Evolutionary conservation across 192 early-diverging fungal species (phyloP).

Genomic region (Spinellus fusiger): DNA sequence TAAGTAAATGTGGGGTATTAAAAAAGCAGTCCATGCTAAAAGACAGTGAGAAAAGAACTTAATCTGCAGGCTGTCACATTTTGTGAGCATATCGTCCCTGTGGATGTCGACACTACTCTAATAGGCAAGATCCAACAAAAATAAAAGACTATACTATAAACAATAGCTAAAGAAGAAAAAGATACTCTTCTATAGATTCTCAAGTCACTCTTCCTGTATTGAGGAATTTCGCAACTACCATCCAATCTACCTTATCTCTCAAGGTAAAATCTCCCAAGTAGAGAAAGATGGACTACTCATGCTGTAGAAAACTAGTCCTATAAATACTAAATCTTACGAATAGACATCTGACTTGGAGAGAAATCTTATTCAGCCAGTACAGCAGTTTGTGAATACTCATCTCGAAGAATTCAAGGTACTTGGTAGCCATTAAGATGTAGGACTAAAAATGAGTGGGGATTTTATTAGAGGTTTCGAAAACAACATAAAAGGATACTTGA

Average conservation of each 20-base stretch:
- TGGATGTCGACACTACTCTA: slow-evolving; percentile 7
- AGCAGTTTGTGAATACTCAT: slow-evolving; percentile 54
- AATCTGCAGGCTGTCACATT: slow-evolving; percentile 6
- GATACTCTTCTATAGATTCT: slow-evolving; percentile 11
- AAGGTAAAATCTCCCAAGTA: slow-evolving; percentile 32
- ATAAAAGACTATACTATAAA: background rate
- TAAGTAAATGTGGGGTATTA: background rate
- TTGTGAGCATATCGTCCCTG: slow-evolving; percentile 7
- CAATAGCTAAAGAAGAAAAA: background rate
- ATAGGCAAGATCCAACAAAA: slow-evolving; percentile 11
- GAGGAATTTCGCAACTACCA: slow-evolving; percentile 35
- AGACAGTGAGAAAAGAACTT: background rate
- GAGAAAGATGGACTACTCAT: background rate
- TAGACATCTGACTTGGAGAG: slow-evolving; percentile 53
- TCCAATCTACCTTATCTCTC: slow-evolving; percentile 44
- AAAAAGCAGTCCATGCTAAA: background rate
- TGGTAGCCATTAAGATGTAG: background rate
- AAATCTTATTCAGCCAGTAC: slow-evolving; percentile 49
- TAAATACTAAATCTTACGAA: background rate
- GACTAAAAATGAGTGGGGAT: background rate
- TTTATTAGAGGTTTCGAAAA: slow-evolving; percentile 29
- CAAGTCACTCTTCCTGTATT: slow-evolving; percentile 40
- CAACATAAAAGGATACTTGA: slow-evolving; percentile 50
- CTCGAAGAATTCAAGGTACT: slow-evolving; percentile 60
- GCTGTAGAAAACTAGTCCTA: background rate